Evolutionary conservation across 164 flowering plant genomes (phyloP).

Genomic region (Liquidambar formosana): DNA sequence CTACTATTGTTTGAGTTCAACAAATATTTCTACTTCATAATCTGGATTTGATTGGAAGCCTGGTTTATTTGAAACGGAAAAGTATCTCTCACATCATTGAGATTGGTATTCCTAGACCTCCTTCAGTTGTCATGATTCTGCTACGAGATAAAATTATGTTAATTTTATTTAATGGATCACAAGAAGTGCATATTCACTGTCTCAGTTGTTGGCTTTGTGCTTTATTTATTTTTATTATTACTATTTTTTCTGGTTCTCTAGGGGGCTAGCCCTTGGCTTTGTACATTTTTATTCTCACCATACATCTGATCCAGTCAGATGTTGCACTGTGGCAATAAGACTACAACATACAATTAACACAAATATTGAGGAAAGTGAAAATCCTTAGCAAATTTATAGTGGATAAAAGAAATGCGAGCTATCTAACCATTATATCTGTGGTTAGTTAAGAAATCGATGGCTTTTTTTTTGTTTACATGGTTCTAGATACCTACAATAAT

Average conservation of each 20-base stretch:
- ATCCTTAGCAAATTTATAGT: background rate
- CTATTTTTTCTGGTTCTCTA: too few species aligned
- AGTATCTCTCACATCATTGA: background rate
- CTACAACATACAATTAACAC: background rate
- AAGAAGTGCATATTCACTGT: too few species aligned
- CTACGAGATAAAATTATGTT: too few species aligned
- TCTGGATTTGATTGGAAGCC: background rate
- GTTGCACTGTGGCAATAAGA: background rate
- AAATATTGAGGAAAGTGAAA: background rate
- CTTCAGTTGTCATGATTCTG: too few species aligned
- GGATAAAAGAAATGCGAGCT: too few species aligned
- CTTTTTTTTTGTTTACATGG: background rate
- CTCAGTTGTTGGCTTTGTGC: too few species aligned
- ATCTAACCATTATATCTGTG: background rate
- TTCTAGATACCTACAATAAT: background rate
- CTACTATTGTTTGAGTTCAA: too few species aligned
- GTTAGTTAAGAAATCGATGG: background rate
- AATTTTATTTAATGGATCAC: too few species aligned
- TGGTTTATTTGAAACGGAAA: background rate
- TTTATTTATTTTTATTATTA: too few species aligned
- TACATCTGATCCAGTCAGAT: too few species aligned
- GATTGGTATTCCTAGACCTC: background rate
- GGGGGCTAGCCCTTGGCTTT: too few species aligned
- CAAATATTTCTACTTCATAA: background rate
- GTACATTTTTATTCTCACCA: too few species aligned